Evolutionary conservation across 202 grass and related monocot species (phyloP).

Genomic region (Carex arenaria): DNA sequence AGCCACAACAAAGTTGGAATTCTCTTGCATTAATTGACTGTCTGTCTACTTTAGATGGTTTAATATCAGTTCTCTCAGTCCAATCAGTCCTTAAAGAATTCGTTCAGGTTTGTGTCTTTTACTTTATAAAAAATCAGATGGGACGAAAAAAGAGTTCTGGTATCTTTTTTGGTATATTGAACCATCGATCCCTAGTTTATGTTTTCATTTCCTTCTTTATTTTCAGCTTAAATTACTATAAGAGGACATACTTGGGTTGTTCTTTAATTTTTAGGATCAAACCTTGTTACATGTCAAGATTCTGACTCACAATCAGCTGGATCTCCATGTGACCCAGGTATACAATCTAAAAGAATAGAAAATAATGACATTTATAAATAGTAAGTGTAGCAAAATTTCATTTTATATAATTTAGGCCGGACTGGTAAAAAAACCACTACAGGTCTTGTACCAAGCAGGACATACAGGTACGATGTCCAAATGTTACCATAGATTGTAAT

Average conservation of each 20-base stretch:
- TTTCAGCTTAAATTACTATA: background rate
- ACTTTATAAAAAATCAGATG: background rate
- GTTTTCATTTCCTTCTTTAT: background rate
- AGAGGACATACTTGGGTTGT: background rate
- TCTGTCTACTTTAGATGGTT: constrained; percentile 74
- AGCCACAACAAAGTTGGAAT: constrained; percentile 81
- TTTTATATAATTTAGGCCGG: background rate
- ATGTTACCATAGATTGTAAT: background rate
- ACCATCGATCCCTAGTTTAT: constrained; percentile 9
- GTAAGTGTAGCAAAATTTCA: background rate
- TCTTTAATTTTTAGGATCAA: constrained; percentile 67
- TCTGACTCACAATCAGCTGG: constrained; percentile 70
- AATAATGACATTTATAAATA: background rate
- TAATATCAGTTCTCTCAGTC: constrained; percentile 53
- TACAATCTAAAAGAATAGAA: background rate
- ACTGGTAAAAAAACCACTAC: background rate
- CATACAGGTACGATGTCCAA: background rate
- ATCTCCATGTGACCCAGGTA: constrained; percentile 75
- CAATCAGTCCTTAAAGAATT: constrained; percentile 64
- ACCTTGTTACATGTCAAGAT: constrained; percentile 69
- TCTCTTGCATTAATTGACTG: constrained; percentile 55
- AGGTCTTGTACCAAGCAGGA: background rate
- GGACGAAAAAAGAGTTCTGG: background rate
- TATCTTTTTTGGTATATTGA: constrained; percentile 11
- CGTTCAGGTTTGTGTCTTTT: constrained; percentile 54